phyloP scores from a whole-genome alignment of 208 protist species.

The Wallacemonas sp. region DNA sequence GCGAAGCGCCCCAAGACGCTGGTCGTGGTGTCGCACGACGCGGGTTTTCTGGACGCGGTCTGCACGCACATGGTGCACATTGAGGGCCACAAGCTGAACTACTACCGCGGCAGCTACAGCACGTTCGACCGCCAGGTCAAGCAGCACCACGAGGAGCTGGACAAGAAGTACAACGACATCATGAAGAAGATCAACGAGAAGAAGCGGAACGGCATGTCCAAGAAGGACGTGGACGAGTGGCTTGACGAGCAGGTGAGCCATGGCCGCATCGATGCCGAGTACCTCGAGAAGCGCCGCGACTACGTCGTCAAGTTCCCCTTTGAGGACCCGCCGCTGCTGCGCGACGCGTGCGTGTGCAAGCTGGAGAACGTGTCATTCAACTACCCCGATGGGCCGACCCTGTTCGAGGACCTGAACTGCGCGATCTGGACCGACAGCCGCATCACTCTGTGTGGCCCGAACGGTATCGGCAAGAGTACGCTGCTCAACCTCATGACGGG shows the following conservation, averaged over 20 bases:
- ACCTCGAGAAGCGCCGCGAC: slow-evolving; percentile 83
- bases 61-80: slow-evolving; percentile 95
- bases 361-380: slow-evolving; percentile 84
- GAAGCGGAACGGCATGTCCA: slow-evolving; percentile 89
- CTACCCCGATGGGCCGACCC: slow-evolving; percentile 72
- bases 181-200: slow-evolving; percentile 83
- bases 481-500: slow-evolving; percentile 92
- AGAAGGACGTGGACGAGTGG: slow-evolving; percentile 82
- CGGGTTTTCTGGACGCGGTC: slow-evolving; percentile 95
- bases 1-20: slow-evolving; percentile 88
- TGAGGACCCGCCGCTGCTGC: slow-evolving; percentile 68
- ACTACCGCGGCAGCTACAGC: slow-evolving; percentile 84
- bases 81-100: slow-evolving; percentile 87
- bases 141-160: slow-evolving; percentile 75
- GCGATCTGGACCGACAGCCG: slow-evolving; percentile 88
- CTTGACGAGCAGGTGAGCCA: slow-evolving; percentile 73
- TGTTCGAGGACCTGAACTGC: slow-evolving; percentile 81
- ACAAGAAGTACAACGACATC: slow-evolving; percentile 84
- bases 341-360: slow-evolving; percentile 82
- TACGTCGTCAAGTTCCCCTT: slow-evolving; percentile 92
- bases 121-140: slow-evolving; percentile 75
- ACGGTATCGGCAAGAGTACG: slow-evolving; percentile 94
- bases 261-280: slow-evolving; percentile 62
- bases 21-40: slow-evolving; percentile 97
- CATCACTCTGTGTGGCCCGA: slow-evolving; percentile 90